Percentiles rank a stretch among this genome's conserved stretches.
Evolutionary conservation across 345 rosid species (phyloP).

Genomic region (Conringia planisiliqua): DNA sequence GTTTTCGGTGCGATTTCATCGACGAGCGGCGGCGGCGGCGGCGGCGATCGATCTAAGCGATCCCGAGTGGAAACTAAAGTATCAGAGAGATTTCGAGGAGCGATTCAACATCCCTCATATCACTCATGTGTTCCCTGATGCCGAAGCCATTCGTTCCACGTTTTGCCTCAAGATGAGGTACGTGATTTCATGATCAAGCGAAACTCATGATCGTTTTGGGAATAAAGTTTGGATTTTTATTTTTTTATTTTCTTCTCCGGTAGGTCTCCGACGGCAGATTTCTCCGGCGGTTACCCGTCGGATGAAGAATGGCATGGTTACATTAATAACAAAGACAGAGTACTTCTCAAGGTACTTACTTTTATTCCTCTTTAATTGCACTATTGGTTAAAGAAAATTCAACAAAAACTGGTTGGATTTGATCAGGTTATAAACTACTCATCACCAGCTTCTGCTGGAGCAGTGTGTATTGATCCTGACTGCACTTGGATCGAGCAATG

Average conservation of each 20-base stretch:
- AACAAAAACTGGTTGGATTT: too few relatives aligned
- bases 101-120: constrained; percentile 72
- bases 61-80: constrained; percentile 68
- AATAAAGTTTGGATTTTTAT: background rate
- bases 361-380: too few relatives aligned
- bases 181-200: too few relatives aligned
- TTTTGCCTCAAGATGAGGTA: constrained; percentile 91
- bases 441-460: constrained; percentile 79
- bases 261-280: constrained; percentile 72
- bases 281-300: constrained; percentile 73
- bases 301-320: constrained; percentile 98
- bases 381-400: too few relatives aligned
- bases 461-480: constrained; percentile 70
- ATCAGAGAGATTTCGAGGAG: constrained; percentile 56
- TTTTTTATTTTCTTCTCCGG: too few relatives aligned
- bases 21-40: constrained; percentile 1
- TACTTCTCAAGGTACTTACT: constrained; percentile 79
- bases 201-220: too few relatives aligned
- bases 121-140: constrained; percentile 62
- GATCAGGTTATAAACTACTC: constrained; percentile 56
- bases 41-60: constrained; percentile 50
- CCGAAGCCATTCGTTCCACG: constrained; percentile 61
- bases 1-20: background rate
- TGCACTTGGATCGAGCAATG: constrained; percentile 93
- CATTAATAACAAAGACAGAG: constrained; percentile 82